phyloP scores from a whole-genome alignment of 345 rosid species.

The Lepidium didymum region DNA sequence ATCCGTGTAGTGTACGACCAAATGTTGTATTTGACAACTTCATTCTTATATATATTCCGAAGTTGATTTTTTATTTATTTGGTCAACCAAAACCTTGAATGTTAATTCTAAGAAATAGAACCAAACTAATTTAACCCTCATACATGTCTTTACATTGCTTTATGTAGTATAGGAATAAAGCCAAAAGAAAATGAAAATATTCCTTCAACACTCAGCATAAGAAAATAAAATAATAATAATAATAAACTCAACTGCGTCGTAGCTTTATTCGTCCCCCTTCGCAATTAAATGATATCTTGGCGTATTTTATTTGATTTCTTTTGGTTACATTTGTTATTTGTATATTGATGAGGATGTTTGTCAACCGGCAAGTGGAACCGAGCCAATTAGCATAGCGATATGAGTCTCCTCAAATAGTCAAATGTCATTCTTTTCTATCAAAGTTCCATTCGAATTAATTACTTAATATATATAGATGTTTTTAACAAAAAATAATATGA shows the following conservation, averaged over 20 bases:
- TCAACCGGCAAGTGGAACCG: background rate
- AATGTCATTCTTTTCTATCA: too few relatives aligned
- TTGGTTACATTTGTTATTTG: constrained; percentile 11
- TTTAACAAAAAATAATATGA: too few relatives aligned
- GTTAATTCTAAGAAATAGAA: background rate
- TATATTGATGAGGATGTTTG: background rate
- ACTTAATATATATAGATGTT: too few relatives aligned
- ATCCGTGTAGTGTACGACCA: too few relatives aligned
- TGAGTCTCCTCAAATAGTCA: too few relatives aligned
- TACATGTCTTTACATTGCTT: background rate
- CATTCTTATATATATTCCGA: background rate
- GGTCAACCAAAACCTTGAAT: background rate
- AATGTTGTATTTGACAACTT: background rate
- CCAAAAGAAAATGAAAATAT: background rate
- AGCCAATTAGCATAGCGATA: background rate
- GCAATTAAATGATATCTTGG: background rate
- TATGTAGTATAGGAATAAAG: constrained; percentile 2
- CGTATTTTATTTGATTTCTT: background rate
- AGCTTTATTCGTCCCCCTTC: constrained; percentile 22
- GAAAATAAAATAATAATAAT: background rate
- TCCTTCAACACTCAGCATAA: constrained; percentile 3
- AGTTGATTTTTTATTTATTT: background rate
- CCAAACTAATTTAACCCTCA: background rate
- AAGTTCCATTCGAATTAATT: too few relatives aligned
- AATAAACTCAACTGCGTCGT: background rate